Evolutionary conservation across 345 rosid species (phyloP).

Genomic region (Linum lewisii): DNA sequence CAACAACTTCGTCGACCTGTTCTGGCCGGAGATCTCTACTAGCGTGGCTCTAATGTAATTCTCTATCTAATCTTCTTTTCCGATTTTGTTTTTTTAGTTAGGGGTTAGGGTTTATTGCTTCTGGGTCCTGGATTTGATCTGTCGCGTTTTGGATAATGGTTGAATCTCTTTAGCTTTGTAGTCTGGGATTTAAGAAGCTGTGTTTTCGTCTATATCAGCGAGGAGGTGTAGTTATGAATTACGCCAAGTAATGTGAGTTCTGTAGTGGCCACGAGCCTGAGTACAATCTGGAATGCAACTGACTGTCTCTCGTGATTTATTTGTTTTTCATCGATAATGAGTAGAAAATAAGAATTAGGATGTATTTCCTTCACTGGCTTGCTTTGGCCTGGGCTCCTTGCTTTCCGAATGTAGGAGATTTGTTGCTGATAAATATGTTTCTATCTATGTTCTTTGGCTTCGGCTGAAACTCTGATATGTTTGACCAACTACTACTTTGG

Average conservation of each 20-base stretch:
- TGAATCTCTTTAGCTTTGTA: background rate
- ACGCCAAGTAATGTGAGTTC: background rate
- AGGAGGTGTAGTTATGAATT: background rate
- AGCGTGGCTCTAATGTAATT: constrained; percentile 86
- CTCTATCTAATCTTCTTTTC: background rate
- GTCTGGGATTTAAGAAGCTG: background rate
- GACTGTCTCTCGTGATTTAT: background rate
- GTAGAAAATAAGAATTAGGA: no score
- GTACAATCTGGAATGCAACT: background rate
- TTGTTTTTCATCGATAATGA: no score
- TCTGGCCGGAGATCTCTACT: constrained; percentile 99
- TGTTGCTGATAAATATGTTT: no score
- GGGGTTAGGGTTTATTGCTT: background rate
- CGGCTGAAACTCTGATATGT: background rate
- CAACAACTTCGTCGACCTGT: constrained; percentile 74
- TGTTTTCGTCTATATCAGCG: background rate
- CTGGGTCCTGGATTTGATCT: constrained; percentile 16
- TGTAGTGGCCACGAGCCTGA: background rate
- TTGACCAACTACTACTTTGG: background rate
- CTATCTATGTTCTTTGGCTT: no score
- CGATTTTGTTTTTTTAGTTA: constrained; percentile 1
- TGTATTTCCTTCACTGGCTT: background rate
- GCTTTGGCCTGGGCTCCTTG: no score
- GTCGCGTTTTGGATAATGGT: constrained; percentile 4
- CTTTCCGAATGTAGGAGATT: no score